Percentiles rank a stretch among this genome's conserved stretches.
phyloP scores from a whole-genome alignment of 768 basidiomycete species.

The Mycena crocata region DNA sequence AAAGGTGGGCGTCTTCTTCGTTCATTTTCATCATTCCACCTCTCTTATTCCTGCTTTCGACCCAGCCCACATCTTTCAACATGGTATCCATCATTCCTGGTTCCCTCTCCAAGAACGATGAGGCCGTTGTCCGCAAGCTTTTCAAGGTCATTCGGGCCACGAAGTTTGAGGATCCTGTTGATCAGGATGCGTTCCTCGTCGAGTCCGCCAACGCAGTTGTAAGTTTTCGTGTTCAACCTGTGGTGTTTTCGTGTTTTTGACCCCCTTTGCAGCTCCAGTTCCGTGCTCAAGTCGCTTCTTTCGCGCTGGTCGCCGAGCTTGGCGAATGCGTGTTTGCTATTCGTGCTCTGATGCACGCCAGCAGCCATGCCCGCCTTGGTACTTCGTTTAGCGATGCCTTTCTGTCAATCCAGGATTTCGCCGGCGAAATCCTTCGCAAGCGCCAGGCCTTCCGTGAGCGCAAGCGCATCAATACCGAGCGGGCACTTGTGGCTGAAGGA shows the following conservation, averaged over 20 bases:
- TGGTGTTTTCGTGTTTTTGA: too few species aligned
- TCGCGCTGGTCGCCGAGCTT: neutral
- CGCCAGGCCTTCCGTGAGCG: conserved; percentile 2
- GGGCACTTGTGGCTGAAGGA: neutral
- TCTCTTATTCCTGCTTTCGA: neutral
- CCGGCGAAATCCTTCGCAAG: conserved; percentile 9
- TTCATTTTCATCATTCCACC: neutral
- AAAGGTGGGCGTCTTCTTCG: neutral
- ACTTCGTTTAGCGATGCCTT: neutral
- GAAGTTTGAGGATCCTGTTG: conserved; percentile 9
- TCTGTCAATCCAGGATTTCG: neutral
- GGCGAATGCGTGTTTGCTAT: neutral
- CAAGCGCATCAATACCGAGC: neutral
- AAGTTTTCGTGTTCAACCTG: neutral
- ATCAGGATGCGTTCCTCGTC: conserved; percentile 17
- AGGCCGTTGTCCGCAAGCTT: neutral
- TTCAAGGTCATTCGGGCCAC: conserved; percentile 9
- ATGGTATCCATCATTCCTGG: neutral
- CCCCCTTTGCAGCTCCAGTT: neutral
- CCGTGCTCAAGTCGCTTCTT: conserved; percentile 1
- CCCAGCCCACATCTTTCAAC: too few species aligned
- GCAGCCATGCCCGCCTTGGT: neutral
- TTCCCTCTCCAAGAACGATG: neutral
- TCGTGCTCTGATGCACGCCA: neutral
- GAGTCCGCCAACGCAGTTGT: neutral